These are phyloP conservation scores for Alternaria tenuissima DNA, from an alignment of 2,329 filamentous ascomycete genomes.

Conservation along the genomic window DNA sequence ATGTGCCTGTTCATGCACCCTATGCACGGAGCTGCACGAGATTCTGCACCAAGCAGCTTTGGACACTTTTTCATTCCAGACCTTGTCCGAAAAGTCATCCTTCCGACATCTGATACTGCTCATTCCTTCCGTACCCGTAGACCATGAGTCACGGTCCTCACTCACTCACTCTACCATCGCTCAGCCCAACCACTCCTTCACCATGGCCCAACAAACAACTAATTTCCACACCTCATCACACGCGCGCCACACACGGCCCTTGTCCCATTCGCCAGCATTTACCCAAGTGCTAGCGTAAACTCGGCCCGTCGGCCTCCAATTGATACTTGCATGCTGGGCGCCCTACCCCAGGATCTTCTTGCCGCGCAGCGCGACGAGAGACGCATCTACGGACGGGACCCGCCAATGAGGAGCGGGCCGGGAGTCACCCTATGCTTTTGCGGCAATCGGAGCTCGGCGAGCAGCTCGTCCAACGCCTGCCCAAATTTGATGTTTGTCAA, in stretches of 20 bases:
- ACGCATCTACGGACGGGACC: constrained; percentile 2
- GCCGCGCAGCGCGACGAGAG: constrained; percentile 5
- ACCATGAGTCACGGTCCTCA: background rate
- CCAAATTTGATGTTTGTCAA: background rate
- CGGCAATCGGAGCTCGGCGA: constrained; percentile 9
- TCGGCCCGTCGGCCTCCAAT: constrained; percentile 25
- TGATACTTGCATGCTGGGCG: constrained; percentile 14
- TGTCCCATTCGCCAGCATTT: constrained; percentile 22
- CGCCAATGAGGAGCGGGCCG: constrained; percentile 16
- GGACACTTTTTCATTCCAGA: background rate
- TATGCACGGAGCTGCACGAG: constrained; percentile 18
- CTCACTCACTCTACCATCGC: background rate
- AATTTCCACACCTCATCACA: constrained; percentile 32
- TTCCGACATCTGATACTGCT: background rate
- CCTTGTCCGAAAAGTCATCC: background rate
- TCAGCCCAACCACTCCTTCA: background rate
- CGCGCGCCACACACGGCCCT: constrained; percentile 14
- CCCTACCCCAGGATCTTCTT: constrained; percentile 35
- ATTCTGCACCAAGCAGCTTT: constrained; percentile 4
- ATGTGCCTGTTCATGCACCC: constrained; percentile 18
- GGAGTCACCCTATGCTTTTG: constrained; percentile 7
- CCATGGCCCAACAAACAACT: constrained; percentile 13
- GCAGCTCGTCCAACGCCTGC: constrained; percentile 1
- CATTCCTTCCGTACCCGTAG: background rate
- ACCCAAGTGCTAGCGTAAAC: constrained; percentile 7